A percentile compares a stretch with the other conserved stretches of the same genome.
Conservation (phyloP, 345 rosid genomes). For the Ceriops decandra region DNA sequence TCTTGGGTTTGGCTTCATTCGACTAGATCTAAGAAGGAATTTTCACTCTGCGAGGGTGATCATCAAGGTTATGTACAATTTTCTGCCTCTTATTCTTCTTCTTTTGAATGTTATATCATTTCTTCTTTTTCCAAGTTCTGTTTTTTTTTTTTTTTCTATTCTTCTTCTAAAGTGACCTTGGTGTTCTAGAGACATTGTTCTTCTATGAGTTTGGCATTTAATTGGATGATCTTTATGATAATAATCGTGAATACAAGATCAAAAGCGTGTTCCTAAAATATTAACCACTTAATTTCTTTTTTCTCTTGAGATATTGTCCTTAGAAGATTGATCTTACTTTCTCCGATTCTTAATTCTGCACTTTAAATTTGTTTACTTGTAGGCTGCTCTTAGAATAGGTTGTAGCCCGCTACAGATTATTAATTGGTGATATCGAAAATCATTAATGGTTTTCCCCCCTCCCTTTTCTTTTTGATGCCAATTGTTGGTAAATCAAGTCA, state of each 20-base stretch:
- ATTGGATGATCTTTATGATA: neutral
- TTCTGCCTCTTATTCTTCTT: constrained; percentile 15
- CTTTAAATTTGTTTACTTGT: too few relatives aligned
- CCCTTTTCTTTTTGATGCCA: too few relatives aligned
- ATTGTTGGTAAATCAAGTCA: too few relatives aligned
- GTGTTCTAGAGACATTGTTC: too few relatives aligned
- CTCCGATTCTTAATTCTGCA: neutral
- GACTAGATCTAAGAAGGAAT: constrained; percentile 29
- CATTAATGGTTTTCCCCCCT: neutral
- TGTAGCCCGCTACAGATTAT: neutral
- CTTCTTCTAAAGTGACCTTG: neutral
- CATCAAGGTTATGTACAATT: constrained; percentile 25
- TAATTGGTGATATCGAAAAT: neutral
- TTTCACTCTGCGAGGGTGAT: constrained; percentile 12
- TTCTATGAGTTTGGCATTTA: too few relatives aligned
- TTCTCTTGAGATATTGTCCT: neutral
- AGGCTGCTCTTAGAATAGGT: neutral
- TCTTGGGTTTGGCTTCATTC: constrained; percentile 7
- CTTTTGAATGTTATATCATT: constrained; percentile 3
- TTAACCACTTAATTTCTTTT: neutral
- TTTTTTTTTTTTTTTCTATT: neutral
- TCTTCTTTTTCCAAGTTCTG: neutral
- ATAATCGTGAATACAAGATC: neutral
- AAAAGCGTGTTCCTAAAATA: neutral
- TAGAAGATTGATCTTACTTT: neutral